Percentiles rank a stretch among this genome's conserved stretches.
These are phyloP conservation scores for Pezicula radicicola DNA, from an alignment of 2,329 filamentous ascomycete species.

Conservation along the genomic window DNA sequence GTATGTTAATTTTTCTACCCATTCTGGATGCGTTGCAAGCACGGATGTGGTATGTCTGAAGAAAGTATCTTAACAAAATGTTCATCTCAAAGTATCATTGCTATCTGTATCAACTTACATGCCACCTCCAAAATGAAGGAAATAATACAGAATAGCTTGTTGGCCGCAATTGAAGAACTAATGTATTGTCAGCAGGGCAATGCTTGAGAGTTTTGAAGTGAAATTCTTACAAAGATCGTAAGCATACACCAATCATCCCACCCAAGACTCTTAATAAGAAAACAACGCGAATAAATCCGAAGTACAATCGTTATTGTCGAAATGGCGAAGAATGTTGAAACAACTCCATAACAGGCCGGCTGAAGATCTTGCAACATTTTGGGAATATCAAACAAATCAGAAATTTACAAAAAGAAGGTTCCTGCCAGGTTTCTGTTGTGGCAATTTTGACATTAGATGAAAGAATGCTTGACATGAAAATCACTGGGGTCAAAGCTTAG, in stretches of 20 bases:
- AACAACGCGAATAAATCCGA: conserved; percentile 8
- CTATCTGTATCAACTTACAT: neutral
- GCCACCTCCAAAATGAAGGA: conserved; percentile 10
- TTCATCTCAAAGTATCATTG: neutral
- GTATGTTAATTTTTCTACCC: conserved; percentile 3
- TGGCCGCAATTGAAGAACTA: conserved; percentile 13
- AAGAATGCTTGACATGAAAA: too few relatives aligned
- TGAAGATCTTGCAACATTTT: neutral
- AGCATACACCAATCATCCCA: conserved; percentile 15
- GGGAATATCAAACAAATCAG: neutral
- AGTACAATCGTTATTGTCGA: conserved; percentile 7
- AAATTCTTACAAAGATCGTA: conserved; percentile 5
- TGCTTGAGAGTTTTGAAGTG: neutral
- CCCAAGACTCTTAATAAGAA: conserved; percentile 8
- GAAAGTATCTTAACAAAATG: neutral
- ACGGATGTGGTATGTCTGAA: neutral
- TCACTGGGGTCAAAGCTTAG: too few relatives aligned
- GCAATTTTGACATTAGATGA: too few relatives aligned
- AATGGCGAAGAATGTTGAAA: conserved; percentile 5
- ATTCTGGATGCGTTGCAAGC: conserved; percentile 5
- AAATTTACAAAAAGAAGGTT: too few relatives aligned
- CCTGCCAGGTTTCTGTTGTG: too few relatives aligned
- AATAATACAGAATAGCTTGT: conserved; percentile 11
- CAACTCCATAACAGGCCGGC: conserved; percentile 6
- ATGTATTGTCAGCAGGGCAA: neutral